A percentile compares a stretch with the other conserved stretches of the same genome.
Conservation (phyloP, 352 stramenopile genomes). For the Halophytophthora batemanensis region DNA sequence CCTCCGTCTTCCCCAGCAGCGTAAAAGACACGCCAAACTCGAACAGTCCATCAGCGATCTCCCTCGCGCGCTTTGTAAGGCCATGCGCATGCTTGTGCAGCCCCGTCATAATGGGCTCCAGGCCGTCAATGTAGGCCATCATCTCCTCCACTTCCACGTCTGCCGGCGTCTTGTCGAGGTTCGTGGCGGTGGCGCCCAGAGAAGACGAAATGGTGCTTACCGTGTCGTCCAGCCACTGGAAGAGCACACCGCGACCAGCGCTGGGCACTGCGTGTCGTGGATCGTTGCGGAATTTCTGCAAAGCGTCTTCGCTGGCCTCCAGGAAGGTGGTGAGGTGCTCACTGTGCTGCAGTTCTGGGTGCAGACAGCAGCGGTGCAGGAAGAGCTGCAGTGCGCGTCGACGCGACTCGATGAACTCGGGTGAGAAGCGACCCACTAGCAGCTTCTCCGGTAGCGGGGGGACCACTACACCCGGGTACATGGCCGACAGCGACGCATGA, state of each 20-base stretch:
- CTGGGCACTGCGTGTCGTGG: constrained; percentile 46
- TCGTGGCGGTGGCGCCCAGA: constrained; percentile 41
- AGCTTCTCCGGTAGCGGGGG: constrained; percentile 96
- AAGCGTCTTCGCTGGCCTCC: constrained; percentile 69
- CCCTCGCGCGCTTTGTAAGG: constrained; percentile 91
- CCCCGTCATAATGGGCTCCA: constrained; percentile 95
- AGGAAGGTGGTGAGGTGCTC: constrained; percentile 84
- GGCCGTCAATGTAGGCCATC: constrained; percentile 93
- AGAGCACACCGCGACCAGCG: constrained; percentile 57
- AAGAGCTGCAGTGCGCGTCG: constrained; percentile 81
- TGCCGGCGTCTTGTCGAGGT: constrained; percentile 83
- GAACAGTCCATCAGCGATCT: constrained; percentile 95
- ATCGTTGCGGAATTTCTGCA: constrained; percentile 64
- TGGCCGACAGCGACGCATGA: constrained; percentile 82
- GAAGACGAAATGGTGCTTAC: constrained; percentile 82
- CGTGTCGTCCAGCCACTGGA: constrained; percentile 88
- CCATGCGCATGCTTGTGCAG: constrained; percentile 93
- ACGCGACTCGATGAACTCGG: constrained; percentile 89
- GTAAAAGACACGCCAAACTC: constrained; percentile 97
- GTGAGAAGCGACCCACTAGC: constrained; percentile 91
- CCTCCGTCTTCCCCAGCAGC: constrained; percentile 91
- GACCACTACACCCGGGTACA: constrained; percentile 90
- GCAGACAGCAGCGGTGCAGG: constrained; percentile 67
- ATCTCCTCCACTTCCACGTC: constrained; percentile 96
- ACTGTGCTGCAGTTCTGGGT: constrained; percentile 83